Evolutionary conservation across 1,139 yeast genomes (phyloP), one percentile per base, ranked within the genome.

Genomic region (Keqinozyma sinolaborantium): DNA sequence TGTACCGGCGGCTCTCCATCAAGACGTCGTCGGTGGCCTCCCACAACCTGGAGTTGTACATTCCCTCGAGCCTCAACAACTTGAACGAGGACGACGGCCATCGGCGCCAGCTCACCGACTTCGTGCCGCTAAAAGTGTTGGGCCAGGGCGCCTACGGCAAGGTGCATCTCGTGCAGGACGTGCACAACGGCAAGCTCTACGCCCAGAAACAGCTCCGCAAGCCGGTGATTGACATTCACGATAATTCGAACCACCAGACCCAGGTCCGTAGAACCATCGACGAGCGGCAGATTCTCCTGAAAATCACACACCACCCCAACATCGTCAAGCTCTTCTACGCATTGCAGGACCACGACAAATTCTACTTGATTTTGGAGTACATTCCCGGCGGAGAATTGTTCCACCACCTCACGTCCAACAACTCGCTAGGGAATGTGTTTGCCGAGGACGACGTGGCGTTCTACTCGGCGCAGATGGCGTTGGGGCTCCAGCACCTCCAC

Each of bases 241-340:
- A 36, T 14, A 10, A 19, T 5, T 18, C 8, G 10, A 19, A 19
- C 11, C 26, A 15, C 9, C 19, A 33, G 4, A 19, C 27, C 4
- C 53, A 48, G 23, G 48, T 53, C 3, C 41, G 79, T 44, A 66
- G 86, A 41, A 82, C 92, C 2, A 72, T 81, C 47, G 77, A 84
- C 2, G 95, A 85, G 51, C 65, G 86, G 30, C 73, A 80, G 4
- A 84, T 85, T 26, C 53, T 85, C 32, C 79, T 85, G 28, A 72
- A 77, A 23, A 58, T 59, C 19, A 75, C 83, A 21, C 73, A 57
- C 32, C 64, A 59, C 33, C 53, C 53, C 5, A 60, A 59, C 36
- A 57, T 60, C 12, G 66, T 60, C 29, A 58, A 58, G 39, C 42
- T 60, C 20, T 58, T 56, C 33, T 58, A 58, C 37, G 66, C 66